phyloP scores from a whole-genome alignment of 495 filamentous ascomycete genomes.

The Tuber calosporum region DNA sequence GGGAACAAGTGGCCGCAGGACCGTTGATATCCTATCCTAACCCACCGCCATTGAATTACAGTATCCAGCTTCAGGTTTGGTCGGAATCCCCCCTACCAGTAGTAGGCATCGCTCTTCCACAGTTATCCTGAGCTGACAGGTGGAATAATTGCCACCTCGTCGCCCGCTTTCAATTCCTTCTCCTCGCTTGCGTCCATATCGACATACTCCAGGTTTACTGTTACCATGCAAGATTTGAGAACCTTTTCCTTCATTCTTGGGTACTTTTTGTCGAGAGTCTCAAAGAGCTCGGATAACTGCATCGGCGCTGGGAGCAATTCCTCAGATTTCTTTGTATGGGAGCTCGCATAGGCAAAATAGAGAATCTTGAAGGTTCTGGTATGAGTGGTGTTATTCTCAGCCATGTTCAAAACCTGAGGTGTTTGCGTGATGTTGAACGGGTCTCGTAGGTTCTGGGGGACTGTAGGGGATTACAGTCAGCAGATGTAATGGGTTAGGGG shows the following conservation, averaged over 20 bases:
- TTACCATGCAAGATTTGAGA: constrained; percentile 69
- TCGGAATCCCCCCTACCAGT: neutral
- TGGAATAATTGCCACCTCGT: constrained; percentile 92
- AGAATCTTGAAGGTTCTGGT: constrained; percentile 60
- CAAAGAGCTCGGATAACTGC: constrained; percentile 58
- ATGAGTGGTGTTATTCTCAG: neutral
- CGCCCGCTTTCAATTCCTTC: constrained; percentile 61
- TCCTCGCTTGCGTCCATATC: constrained; percentile 52
- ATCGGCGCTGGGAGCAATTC: constrained; percentile 71
- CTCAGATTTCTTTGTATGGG: constrained; percentile 62
- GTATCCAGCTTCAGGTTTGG: neutral
- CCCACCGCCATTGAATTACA: neutral
- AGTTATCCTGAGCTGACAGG: constrained; percentile 79
- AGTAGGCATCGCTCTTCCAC: neutral
- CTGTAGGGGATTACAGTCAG: neutral
- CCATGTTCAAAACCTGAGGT: neutral
- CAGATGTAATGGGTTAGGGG: neutral
- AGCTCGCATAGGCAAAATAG: constrained; percentile 76
- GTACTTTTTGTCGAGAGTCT: constrained; percentile 66
- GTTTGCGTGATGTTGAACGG: neutral
- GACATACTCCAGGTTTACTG: constrained; percentile 81
- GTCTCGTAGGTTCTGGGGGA: neutral
- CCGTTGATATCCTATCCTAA: neutral
- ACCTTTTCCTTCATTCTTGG: constrained; percentile 69
- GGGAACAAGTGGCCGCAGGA: neutral